These are phyloP conservation scores for Heterobasidion parviporum DNA, from an alignment of 1,284 basidiomycete species.

Conservation along the genomic window DNA sequence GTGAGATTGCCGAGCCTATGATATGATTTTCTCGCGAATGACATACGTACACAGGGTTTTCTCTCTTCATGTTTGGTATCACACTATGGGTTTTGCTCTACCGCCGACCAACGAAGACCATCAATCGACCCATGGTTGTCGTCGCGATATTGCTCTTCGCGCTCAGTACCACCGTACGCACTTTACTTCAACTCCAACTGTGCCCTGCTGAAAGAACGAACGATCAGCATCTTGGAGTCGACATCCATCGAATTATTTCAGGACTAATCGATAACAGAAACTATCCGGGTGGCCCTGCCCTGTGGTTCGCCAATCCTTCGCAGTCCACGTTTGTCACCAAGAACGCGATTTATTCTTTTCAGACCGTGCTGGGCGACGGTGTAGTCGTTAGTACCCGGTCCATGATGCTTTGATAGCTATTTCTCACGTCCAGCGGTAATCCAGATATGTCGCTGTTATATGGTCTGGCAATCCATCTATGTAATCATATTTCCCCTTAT, in stretches of 20 bases:
- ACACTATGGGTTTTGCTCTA: conserved; percentile 19
- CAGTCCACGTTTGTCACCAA: conserved; percentile 20
- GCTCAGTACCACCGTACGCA: conserved; percentile 17
- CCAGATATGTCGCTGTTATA: conserved; percentile 17
- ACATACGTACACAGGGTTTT: conserved; percentile 15
- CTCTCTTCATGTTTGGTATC: conserved; percentile 18
- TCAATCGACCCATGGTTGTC: conserved; percentile 13
- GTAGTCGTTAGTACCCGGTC: conserved; percentile 20
- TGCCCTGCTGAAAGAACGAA: neutral
- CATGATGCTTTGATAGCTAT: neutral
- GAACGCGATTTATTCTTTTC: conserved; percentile 21
- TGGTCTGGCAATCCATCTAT: neutral
- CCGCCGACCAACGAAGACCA: conserved; percentile 9
- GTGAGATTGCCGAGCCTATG: conserved; percentile 6
- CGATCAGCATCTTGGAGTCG: conserved; percentile 16
- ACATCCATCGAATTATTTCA: conserved; percentile 14
- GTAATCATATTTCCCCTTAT: conserved; percentile 13
- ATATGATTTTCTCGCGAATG: neutral
- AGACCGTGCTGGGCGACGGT: conserved; percentile 25
- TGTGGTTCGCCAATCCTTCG: conserved; percentile 18
- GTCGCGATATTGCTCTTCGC: conserved; percentile 13
- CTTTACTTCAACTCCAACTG: neutral
- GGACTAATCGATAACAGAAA: conserved; percentile 13
- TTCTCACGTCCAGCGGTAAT: neutral
- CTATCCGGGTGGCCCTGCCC: neutral